Base-by-base conservation (phyloP, 371 early-diverging fungal species). In the Mucor sp. region DNA sequence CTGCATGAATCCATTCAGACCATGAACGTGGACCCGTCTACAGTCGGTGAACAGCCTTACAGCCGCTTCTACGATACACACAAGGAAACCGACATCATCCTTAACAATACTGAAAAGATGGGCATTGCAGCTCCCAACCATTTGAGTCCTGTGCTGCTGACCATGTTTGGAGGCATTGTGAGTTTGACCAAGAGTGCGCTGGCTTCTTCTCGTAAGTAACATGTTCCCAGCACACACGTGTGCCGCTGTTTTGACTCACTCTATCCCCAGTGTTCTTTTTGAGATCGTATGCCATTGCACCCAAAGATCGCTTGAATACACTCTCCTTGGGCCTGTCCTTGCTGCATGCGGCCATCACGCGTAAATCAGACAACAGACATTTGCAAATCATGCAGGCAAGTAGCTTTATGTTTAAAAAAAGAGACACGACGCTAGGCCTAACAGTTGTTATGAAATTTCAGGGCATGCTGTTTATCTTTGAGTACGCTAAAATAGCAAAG, bases 331-430 rank as follows among this genome's bases (percentile, higher is more conserved):
- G 89, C 3, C 37, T 90, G 19, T 82, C 89, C 9, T 83, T 87
- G 60, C 44, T 94, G 6, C 88, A 89, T 59, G 72, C 88, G 37
- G 85, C 88, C 0, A 86, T 89, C 87, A 89, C 89, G 65, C 82
- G 94, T 27, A 85, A 87, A 68, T 79, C 85, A 4, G 84, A 85
- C 28, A 90, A 93, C 67, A 78, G 94, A 58, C 95, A 95, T 69
- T 50, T 79, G 28, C 86, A 90, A 62, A 77, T 93, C 50, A 66
- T 84, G 43, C 87, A 88, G 77, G 90, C 80, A 67, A 67, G 53
- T 32, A n/a, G 14, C 41, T 41, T 17, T 9, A 3, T 1, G 12
- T 41, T 5, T 6, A 1, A 35, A 35, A 35, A 33, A 12, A 58
- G 25, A 33, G 33, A 33, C 7, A 8, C 7, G 33, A 32, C 17